Conservation (phyloP, 306 rosid genomes). For the Alnus rubra region DNA sequence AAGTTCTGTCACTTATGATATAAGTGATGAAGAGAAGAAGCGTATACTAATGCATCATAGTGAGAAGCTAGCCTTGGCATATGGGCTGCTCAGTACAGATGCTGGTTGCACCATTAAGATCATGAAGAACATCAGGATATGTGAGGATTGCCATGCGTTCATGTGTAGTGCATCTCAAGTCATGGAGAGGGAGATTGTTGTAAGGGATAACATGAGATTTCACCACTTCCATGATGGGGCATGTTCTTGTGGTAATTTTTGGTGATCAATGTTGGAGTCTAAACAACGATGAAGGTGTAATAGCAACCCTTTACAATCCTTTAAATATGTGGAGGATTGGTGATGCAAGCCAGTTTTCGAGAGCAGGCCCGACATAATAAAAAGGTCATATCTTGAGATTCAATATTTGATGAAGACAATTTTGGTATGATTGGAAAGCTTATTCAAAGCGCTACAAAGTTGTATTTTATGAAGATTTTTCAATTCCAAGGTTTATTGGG, state of each 20-base stretch:
- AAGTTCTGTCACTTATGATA: constrained; percentile 53
- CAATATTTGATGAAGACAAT: too few species aligned
- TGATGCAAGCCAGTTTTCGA: too few species aligned
- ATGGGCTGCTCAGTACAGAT: constrained; percentile 51
- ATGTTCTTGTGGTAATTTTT: constrained; percentile 75
- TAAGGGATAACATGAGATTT: constrained; percentile 76
- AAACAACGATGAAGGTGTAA: constrained; percentile 2
- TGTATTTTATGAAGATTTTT: too few species aligned
- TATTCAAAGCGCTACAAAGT: too few species aligned
- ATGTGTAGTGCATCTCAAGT: constrained; percentile 69
- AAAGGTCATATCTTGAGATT: too few species aligned
- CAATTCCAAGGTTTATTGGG: too few species aligned
- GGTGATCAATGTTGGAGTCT: constrained; percentile 49
- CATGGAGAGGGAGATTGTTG: constrained; percentile 65
- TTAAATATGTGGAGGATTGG: background rate
- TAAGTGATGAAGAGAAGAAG: constrained; percentile 53
- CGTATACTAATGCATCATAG: constrained; percentile 63
- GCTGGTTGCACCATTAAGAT: constrained; percentile 61
- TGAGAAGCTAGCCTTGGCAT: constrained; percentile 80
- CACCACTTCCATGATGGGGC: constrained; percentile 71
- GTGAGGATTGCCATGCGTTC: constrained; percentile 74
- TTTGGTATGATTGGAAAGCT: too few species aligned
- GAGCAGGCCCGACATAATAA: too few species aligned
- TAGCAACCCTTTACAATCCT: background rate
- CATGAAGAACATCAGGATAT: constrained; percentile 85